Percentiles rank a stretch among this genome's conserved stretches.
These are phyloP conservation scores for Theobroma cacao DNA, from an alignment of 345 rosid species.

Conservation along the genomic window DNA sequence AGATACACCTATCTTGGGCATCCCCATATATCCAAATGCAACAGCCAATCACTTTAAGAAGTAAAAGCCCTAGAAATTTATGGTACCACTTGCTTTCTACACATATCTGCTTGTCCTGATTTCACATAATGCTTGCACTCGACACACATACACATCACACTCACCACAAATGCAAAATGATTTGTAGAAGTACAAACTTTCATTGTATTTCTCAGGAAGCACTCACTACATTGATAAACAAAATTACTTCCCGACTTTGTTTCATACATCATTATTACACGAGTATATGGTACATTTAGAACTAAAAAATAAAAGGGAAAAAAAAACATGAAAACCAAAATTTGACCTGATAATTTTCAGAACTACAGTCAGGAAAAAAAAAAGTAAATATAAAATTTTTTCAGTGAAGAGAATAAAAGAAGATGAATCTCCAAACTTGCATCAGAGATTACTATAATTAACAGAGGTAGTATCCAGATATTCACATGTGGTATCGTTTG, in stretches of 20 bases:
- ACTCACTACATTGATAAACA: not conserved
- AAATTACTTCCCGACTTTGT: no score
- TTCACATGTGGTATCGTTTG: slow-evolving; percentile 25
- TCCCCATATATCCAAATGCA: no score
- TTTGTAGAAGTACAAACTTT: not conserved
- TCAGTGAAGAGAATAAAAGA: not conserved
- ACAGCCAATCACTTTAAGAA: no score
- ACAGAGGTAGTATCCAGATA: not conserved
- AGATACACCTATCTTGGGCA: no score
- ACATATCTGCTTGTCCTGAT: not conserved
- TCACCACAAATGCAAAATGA: not conserved
- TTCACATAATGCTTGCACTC: not conserved
- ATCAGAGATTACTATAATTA: not conserved
- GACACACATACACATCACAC: not conserved
- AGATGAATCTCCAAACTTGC: not conserved
- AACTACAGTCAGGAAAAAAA: not conserved
- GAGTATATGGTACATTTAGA: not conserved
- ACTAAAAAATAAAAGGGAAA: not conserved
- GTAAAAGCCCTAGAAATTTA: no score
- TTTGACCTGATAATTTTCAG: not conserved
- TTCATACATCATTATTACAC: not conserved
- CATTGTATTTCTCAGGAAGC: not conserved
- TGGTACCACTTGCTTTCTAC: not conserved
- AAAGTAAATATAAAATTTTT: not conserved
- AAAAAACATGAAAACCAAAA: not conserved